These are phyloP conservation scores for Tricholoma terreum DNA, from an alignment of 768 basidiomycete genomes.

Conservation along the genomic window DNA sequence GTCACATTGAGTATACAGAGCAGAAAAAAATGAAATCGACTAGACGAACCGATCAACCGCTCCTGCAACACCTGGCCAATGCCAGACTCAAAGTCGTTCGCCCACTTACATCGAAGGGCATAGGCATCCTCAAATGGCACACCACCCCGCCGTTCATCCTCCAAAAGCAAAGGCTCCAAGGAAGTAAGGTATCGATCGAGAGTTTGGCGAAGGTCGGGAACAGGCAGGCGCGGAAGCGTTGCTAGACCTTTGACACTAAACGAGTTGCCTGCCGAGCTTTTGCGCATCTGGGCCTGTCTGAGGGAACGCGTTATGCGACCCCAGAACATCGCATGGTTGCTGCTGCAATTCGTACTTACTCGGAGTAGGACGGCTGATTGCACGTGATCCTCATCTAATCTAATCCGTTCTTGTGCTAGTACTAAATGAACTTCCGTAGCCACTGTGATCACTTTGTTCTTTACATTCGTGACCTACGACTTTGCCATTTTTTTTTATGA, in stretches of 20 bases:
- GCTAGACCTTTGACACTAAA: slow-evolving; percentile 13
- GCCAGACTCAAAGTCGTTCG: slow-evolving; percentile 66
- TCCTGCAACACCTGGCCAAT: slow-evolving; percentile 70
- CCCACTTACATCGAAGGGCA: slow-evolving; percentile 54
- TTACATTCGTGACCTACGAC: not conserved
- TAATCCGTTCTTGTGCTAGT: slow-evolving; percentile 22
- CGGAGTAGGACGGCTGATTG: not conserved
- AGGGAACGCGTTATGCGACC: slow-evolving; percentile 8
- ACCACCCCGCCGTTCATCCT: slow-evolving; percentile 63
- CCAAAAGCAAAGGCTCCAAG: slow-evolving; percentile 73
- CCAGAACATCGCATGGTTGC: slow-evolving; percentile 14
- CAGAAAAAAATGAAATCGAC: slow-evolving; percentile 2
- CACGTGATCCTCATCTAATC: slow-evolving; percentile 27
- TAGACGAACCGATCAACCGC: slow-evolving; percentile 61
- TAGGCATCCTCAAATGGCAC: slow-evolving; percentile 49
- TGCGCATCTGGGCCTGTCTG: slow-evolving; percentile 16
- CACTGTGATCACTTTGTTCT: slow-evolving; percentile 6
- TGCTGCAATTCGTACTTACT: not conserved
- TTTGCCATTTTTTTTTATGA: slow-evolving; percentile 19
- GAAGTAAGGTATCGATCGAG: slow-evolving; percentile 77
- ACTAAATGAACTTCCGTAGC: no score
- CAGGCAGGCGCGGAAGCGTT: slow-evolving; percentile 64
- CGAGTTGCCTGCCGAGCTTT: slow-evolving; percentile 14
- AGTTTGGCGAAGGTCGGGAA: slow-evolving; percentile 74
- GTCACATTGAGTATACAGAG: slow-evolving; percentile 19